Conservation (phyloP, 768 basidiomycete genomes). For the Hortiboletus campestris region DNA sequence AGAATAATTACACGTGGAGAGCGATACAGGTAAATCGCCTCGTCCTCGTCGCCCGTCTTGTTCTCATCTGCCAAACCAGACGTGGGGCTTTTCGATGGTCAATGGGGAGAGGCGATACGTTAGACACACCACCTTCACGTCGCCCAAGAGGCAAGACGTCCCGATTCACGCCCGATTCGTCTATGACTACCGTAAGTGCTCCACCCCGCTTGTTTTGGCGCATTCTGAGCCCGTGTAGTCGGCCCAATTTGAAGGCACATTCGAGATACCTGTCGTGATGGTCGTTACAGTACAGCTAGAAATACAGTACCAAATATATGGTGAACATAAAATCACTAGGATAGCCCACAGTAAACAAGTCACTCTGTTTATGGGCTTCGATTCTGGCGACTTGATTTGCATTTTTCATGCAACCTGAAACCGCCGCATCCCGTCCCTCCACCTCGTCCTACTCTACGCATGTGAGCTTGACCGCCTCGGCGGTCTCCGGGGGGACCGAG, state of each 20-base stretch:
- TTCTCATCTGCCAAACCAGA: slow-evolving; percentile 24
- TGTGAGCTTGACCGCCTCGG: slow-evolving; percentile 3
- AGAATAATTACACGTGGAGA: slow-evolving; percentile 59
- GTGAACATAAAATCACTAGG: neutral
- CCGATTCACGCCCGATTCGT: slow-evolving; percentile 53
- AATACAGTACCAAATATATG: neutral
- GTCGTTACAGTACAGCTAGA: neutral
- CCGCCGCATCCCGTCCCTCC: neutral
- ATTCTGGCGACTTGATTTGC: neutral
- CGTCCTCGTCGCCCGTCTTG: slow-evolving; percentile 5
- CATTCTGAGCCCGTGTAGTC: slow-evolving; percentile 21
- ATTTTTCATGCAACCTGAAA: slow-evolving; percentile 13
- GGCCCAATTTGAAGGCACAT: slow-evolving; percentile 10
- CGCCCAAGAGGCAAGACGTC: slow-evolving; percentile 50
- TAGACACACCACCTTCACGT: slow-evolving; percentile 62
- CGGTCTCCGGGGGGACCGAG: slow-evolving; percentile 3
- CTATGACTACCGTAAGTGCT: slow-evolving; percentile 64
- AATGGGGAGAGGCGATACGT: slow-evolving; percentile 59
- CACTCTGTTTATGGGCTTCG: slow-evolving; percentile 2
- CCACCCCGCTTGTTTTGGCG: neutral
- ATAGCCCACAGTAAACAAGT: neutral
- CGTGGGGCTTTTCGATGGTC: slow-evolving; percentile 65
- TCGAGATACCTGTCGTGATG: neutral
- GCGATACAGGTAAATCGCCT: slow-evolving; percentile 52
- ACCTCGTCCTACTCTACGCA: slow-evolving; percentile 13